A percentile compares a stretch with the other conserved stretches of the same genome.
phyloP scores from a whole-genome alignment of 1,139 yeast genomes.

The Sugiyamaella novakii region DNA sequence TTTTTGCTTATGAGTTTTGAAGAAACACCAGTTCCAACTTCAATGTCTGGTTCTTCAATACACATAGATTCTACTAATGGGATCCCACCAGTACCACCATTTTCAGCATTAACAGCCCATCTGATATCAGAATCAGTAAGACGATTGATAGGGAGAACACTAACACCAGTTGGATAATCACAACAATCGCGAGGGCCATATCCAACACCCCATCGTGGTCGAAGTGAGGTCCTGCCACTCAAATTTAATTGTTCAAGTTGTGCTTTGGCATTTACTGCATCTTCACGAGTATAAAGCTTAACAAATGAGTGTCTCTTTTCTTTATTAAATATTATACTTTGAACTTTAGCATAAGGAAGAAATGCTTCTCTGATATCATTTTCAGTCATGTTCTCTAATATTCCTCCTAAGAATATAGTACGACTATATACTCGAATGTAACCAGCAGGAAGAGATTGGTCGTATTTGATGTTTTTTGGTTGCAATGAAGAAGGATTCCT shows the following conservation, averaged over 20 bases:
- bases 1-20: constrained; percentile 71
- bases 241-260: constrained; percentile 54
- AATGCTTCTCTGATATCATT: constrained; percentile 59
- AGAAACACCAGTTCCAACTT: constrained; percentile 90
- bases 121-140: constrained; percentile 90
- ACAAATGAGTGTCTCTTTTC: constrained; percentile 96
- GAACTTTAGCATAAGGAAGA: constrained; percentile 92
- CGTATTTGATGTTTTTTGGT: constrained; percentile 43
- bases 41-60: constrained; percentile 96
- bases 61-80: constrained; percentile 81
- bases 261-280: constrained; percentile 73
- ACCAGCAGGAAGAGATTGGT: constrained; percentile 73
- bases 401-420: constrained; percentile 92
- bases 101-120: constrained; percentile 89
- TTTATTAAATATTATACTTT: constrained; percentile 80
- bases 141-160: constrained; percentile 81
- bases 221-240: constrained; percentile 56
- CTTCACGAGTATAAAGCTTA: constrained; percentile 91
- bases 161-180: constrained; percentile 87
- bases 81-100: constrained; percentile 97
- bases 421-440: constrained; percentile 82
- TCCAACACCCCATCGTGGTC: constrained; percentile 98
- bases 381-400: constrained; percentile 81
- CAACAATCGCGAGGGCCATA: constrained; percentile 99
- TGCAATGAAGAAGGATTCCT: not conserved